These are phyloP conservation scores for Lycium ferocissimum DNA, from an alignment of 257 asterid genomes.

Conservation along the genomic window DNA sequence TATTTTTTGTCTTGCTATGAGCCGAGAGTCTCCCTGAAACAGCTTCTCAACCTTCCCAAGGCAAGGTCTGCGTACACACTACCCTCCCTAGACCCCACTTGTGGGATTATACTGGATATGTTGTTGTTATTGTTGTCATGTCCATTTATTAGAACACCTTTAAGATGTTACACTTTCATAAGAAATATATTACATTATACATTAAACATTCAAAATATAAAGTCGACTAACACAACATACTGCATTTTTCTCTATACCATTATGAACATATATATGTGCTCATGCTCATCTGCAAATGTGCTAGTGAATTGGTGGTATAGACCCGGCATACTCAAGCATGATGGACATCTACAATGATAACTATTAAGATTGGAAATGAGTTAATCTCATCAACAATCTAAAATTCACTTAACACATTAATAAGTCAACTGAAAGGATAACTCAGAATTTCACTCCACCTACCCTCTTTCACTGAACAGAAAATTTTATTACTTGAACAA, in stretches of 20 bases:
- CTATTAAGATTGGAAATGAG: background rate
- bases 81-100: too few relatives aligned
- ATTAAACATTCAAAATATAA: constrained; percentile 1
- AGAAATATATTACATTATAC: background rate
- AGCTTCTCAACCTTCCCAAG: too few relatives aligned
- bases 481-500: background rate
- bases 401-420: background rate
- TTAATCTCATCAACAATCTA: background rate
- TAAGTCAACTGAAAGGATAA: background rate
- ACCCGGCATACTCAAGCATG: background rate
- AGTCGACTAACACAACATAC: background rate
- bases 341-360: background rate
- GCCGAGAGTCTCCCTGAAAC: too few relatives aligned
- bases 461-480: background rate
- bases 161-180: background rate
- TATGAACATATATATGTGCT: background rate
- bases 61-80: too few relatives aligned
- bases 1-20: too few relatives aligned
- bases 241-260: background rate
- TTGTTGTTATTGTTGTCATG: too few relatives aligned
- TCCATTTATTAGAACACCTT: background rate
- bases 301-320: background rate
- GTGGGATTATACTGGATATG: too few relatives aligned
- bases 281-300: constrained; percentile 11
- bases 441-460: background rate